Evolutionary conservation across 2,329 filamentous ascomycete genomes (phyloP), one percentile per base, ranked within the genome.

Genomic region (Aspergillus pseudotamarii): DNA sequence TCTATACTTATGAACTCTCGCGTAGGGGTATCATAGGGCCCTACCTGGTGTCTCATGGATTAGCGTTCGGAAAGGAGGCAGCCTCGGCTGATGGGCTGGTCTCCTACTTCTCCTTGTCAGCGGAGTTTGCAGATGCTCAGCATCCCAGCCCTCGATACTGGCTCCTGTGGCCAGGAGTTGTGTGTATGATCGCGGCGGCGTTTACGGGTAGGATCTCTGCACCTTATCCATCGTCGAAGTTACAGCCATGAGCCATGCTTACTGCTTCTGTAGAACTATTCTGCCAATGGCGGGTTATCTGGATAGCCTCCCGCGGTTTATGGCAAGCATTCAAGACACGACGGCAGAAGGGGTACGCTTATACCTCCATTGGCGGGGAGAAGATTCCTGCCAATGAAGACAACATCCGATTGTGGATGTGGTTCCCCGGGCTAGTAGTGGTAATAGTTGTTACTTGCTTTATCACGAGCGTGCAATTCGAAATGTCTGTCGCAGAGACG

Each of bases 71-170:
- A 8, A 32, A 61, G 26, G 41, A 41, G 16, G 9, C 30, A 51
- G 16, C 28, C 11, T 12, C 51, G 16, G 36, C 56, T 51, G 59
- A 48, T 43, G 53, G 56, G 3, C 41, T 61, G 9, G 50, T 61
- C 30, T 57, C 34, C 4, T 61, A 61, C 32, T 48, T 54, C 12
- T 61, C 53, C 14, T 41, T 61, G 28, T 61, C 59, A 4, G 50
- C n/a, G 11, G 59, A 61, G 8, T 48, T 57, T 34, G 59, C 59
- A 16, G 56, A 55, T 23, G 59, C 59, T 14, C 38, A 57, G 8
- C 59, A 50, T 36, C 59, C 59, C 10, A 61, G 59, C 41, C 59
- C 59, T 16, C 53, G 53, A 11, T 57, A 61, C 26, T 61, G 59
- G 59, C 53, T 57, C 2, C 59, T 61, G 8, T 61, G 53, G 59